phyloP scores from a whole-genome alignment of 495 filamentous ascomycete genomes.

The Geopyxis carbonaria region DNA sequence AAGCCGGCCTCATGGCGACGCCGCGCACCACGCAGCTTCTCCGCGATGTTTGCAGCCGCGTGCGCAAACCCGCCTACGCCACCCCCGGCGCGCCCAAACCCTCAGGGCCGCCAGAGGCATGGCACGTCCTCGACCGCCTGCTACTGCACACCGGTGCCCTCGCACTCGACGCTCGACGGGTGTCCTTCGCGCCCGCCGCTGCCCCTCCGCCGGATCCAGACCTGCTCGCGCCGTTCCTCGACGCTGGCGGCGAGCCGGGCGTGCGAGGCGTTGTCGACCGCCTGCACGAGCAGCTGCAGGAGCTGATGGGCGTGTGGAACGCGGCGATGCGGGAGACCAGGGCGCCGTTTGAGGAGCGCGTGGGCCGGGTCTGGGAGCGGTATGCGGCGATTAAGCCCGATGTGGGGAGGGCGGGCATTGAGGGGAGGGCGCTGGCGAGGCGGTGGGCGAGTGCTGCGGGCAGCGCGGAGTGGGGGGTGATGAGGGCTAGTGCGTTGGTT shows the following conservation, averaged over 20 bases:
- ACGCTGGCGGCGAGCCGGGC: too few species aligned
- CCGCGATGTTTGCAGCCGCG: neutral
- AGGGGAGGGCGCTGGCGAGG: constrained; percentile 33
- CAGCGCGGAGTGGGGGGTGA: constrained; percentile 34
- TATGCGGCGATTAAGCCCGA: constrained; percentile 24
- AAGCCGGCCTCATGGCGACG: constrained; percentile 42
- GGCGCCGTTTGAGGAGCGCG: constrained; percentile 5
- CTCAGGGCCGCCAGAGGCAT: constrained; percentile 26
- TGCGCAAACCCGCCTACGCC: constrained; percentile 29
- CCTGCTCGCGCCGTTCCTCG: constrained; percentile 31
- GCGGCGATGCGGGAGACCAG: constrained; percentile 2
- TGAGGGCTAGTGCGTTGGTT: constrained; percentile 49
- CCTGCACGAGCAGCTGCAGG: constrained; percentile 6
- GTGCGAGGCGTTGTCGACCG: constrained; percentile 9
- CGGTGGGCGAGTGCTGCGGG: constrained; percentile 27
- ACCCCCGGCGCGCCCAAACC: constrained; percentile 29
- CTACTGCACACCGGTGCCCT: constrained; percentile 44
- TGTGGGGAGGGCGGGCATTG: too few species aligned
- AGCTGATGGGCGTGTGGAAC: neutral
- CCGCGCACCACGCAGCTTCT: constrained; percentile 35
- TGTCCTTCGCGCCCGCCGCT: constrained; percentile 27
- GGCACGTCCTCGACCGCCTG: constrained; percentile 57
- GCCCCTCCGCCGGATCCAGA: constrained; percentile 32
- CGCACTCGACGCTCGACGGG: constrained; percentile 32
- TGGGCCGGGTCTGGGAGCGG: constrained; percentile 16